Conservation (phyloP, 2,329 filamentous ascomycete species). For the Gremmenia infestans region DNA sequence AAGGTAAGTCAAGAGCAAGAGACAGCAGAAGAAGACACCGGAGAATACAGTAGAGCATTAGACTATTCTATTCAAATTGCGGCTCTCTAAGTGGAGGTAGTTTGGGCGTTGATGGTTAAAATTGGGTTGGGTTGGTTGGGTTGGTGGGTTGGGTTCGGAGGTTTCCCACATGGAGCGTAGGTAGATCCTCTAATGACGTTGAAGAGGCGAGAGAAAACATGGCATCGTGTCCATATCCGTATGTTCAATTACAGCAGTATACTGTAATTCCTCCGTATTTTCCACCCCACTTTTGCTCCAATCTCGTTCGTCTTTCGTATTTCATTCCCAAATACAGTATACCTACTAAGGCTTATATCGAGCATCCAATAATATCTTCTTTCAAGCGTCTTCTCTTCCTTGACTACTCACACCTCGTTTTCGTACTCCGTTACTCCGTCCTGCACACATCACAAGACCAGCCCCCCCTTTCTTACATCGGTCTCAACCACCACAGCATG, state of each 20-base stretch:
- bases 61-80: neutral
- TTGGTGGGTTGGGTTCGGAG: neutral
- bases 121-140: neutral
- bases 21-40: neutral
- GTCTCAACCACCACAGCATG: neutral
- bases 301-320: too few relatives aligned
- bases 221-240: neutral
- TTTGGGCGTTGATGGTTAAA: neutral
- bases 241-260: neutral
- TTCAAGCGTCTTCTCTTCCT: too few relatives aligned
- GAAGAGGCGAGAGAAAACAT: neutral
- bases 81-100: neutral
- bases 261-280: neutral
- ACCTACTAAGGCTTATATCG: too few relatives aligned
- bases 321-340: too few relatives aligned
- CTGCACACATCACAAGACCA: neutral
- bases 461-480: neutral
- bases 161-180: neutral
- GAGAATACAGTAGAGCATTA: neutral
- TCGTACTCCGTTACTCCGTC: neutral
- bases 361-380: too few relatives aligned
- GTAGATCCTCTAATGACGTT: neutral
- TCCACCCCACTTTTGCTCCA: neutral
- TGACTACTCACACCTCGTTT: too few relatives aligned
- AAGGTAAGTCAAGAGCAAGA: neutral